A percentile compares a stretch with the other conserved stretches of the same genome.
Evolutionary conservation across 768 basidiomycete species (phyloP).

Genomic region (Termitomyces sp.): DNA sequence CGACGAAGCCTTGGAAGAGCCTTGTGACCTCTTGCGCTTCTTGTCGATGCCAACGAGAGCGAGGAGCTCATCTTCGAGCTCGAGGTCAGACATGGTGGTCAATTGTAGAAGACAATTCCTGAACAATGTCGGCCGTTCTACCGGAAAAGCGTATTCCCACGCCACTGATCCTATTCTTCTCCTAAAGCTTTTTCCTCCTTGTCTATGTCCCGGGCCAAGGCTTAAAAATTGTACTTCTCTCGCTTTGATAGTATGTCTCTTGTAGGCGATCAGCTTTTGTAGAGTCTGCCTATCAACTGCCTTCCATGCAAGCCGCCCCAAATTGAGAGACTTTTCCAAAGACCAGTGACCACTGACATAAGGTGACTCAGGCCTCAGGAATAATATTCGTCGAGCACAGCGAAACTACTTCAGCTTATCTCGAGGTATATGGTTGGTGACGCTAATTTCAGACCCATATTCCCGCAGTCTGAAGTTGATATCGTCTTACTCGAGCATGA

Average conservation of each 20-base stretch:
- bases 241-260: background rate
- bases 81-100: conserved; percentile 45
- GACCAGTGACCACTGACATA: no score
- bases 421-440: background rate
- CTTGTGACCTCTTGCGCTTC: conserved; percentile 57
- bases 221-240: background rate
- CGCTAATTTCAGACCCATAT: background rate
- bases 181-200: background rate
- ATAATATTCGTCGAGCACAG: background rate
- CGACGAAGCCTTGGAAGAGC: conserved; percentile 38
- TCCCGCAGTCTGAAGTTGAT: background rate
- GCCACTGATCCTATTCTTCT: conserved; percentile 5
- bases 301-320: background rate
- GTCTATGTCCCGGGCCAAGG: background rate
- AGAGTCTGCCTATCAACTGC: background rate
- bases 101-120: conserved; percentile 3
- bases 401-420: background rate
- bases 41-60: conserved; percentile 77
- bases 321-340: background rate
- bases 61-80: conserved; percentile 72
- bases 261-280: background rate
- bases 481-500: background rate
- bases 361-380: background rate
- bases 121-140: background rate
- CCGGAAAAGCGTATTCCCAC: conserved; percentile 9